Conservation (phyloP, 441 rosid genomes). For the Jatropha multifida region DNA sequence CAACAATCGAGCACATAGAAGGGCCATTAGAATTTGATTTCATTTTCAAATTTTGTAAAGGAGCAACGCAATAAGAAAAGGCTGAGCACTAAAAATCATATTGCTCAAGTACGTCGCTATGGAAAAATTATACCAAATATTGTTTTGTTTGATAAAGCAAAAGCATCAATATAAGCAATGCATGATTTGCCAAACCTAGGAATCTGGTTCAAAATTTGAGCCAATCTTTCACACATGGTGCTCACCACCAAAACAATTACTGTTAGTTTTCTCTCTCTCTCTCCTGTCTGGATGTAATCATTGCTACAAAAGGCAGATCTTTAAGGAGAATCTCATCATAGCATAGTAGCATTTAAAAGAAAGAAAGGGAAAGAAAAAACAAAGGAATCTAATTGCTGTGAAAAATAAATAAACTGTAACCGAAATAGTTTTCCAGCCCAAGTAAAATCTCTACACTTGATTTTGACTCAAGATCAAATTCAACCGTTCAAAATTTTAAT, state of each 20-base stretch:
- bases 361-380: background rate
- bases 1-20: background rate
- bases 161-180: background rate
- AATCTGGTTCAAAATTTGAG: background rate
- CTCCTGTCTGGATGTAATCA: slow-evolving; percentile 10
- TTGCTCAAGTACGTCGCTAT: background rate
- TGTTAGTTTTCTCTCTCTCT: background rate
- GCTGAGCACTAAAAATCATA: background rate
- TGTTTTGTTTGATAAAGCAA: slow-evolving; percentile 4
- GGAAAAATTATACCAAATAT: background rate
- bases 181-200: slow-evolving; percentile 4
- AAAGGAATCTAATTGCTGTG: slow-evolving; percentile 12
- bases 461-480: too few species aligned
- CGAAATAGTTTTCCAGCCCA: background rate
- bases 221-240: background rate
- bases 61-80: background rate
- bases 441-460: background rate
- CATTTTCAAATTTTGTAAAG: background rate
- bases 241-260: background rate
- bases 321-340: slow-evolving; percentile 24
- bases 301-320: background rate
- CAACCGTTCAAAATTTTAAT: too few species aligned
- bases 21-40: background rate
- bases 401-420: background rate
- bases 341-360: background rate